Conservation (phyloP, 805 yeast species). For the Metschnikowia rubicola region DNA sequence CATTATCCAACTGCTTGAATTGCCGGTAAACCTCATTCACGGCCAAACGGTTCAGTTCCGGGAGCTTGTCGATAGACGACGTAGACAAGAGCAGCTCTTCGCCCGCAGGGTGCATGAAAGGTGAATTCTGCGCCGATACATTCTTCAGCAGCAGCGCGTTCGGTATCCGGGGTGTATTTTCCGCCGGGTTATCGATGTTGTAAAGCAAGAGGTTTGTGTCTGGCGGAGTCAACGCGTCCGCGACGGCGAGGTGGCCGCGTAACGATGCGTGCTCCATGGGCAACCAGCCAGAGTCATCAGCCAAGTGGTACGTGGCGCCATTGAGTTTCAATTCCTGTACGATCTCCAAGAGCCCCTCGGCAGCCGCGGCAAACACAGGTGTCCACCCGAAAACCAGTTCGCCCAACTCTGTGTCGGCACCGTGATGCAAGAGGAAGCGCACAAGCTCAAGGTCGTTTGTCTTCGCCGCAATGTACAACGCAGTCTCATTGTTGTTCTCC, state of each 20-base stretch:
- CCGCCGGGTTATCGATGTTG: slow-evolving; percentile 35
- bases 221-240: slow-evolving; percentile 55
- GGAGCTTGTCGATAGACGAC: slow-evolving; percentile 36
- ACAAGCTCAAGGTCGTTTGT: slow-evolving; percentile 54
- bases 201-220: slow-evolving; percentile 32
- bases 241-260: slow-evolving; percentile 77
- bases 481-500: slow-evolving; percentile 64
- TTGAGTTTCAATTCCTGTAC: slow-evolving; percentile 51
- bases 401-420: slow-evolving; percentile 72
- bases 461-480: slow-evolving; percentile 78
- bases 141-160: slow-evolving; percentile 17
- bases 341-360: slow-evolving; percentile 68
- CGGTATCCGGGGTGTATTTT: slow-evolving; percentile 21
- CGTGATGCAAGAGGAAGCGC: slow-evolving; percentile 48
- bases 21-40: slow-evolving; percentile 39
- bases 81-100: slow-evolving; percentile 21
- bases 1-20: slow-evolving; percentile 28
- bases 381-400: slow-evolving; percentile 91
- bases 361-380: slow-evolving; percentile 84
- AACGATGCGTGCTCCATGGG: slow-evolving; percentile 96
- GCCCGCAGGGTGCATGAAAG: slow-evolving; percentile 15
- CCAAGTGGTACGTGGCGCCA: slow-evolving; percentile 51
- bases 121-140: slow-evolving; percentile 13
- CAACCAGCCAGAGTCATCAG: slow-evolving; percentile 90
- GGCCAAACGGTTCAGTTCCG: slow-evolving; percentile 30